Base-by-base conservation (phyloP, 352 stramenopile species). In the Blastocystis sp. region DNA sequence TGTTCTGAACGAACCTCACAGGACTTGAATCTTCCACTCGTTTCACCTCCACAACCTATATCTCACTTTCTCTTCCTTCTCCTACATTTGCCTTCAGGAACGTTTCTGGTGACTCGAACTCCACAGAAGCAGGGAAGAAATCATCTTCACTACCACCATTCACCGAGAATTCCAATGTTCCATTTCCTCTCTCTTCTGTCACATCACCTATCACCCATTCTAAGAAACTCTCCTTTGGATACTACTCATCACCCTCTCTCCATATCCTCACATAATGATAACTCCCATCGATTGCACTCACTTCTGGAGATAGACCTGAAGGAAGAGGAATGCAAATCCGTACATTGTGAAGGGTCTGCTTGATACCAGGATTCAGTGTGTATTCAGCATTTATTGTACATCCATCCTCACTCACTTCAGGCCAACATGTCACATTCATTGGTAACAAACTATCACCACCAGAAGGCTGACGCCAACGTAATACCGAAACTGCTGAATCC, bases 111-210 rank as follows among this genome's bases (percentile, higher is more conserved):
- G 66, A 78, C 32, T 78, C 66, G 66, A 78, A 78, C 66, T 78
- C 66, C 66, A 85, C 73, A 12, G 73, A 73, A 19, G 58, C 27
- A 9, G 73, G 73, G 73, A 85, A 85, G 73, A 85, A 85, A 37
- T 85, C 73, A 39, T 85, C 73, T 19, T 42, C 46, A 11, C 21
- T 42, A 14, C 73, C 73, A 21, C 35, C 24, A 32, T 67, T 85
- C 29, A 85, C 58, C 32, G 69, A 29, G 42, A 85, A 85, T 54
- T 85, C 73, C 73, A 85, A 32, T 19, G 35, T 37, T 37, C 73
- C 73, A 37, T 32, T 73, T n/a, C 7, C 73, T n/a, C 69, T 85
- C 14, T 85, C 73, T 19, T 42, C 42, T 14, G 12, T 66, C 54
- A 85, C 49, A n/a, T 67, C 58, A 11, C 52, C 54, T 21, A 85